Conservation (phyloP, 2,329 filamentous ascomycete genomes). For the Ceratocystis destructans region DNA sequence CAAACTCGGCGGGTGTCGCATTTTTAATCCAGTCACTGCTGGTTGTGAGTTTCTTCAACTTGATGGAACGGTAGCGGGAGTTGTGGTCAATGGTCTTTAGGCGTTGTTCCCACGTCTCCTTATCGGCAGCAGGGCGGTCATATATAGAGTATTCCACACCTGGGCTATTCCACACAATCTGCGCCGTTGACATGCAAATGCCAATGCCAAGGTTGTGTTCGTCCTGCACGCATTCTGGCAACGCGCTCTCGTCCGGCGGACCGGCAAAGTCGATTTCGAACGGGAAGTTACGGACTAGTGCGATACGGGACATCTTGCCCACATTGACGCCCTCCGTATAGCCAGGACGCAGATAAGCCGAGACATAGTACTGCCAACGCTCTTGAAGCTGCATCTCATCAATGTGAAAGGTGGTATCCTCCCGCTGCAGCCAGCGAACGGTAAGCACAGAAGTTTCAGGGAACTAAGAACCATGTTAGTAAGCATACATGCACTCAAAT, state of each 20-base stretch:
- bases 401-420: constrained; percentile 68
- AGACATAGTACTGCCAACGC: constrained; percentile 90
- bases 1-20: constrained; percentile 61
- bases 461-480: neutral
- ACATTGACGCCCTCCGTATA: constrained; percentile 67
- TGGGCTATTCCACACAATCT: constrained; percentile 60
- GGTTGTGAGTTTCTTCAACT: constrained; percentile 64
- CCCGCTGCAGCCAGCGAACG: constrained; percentile 55
- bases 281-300: constrained; percentile 59
- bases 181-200: constrained; percentile 65
- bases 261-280: constrained; percentile 37
- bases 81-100: constrained; percentile 39
- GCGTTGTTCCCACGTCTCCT: constrained; percentile 45
- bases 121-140: constrained; percentile 52
- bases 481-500: neutral
- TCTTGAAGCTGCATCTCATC: constrained; percentile 76
- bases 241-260: constrained; percentile 43
- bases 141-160: constrained; percentile 61
- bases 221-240: constrained; percentile 38
- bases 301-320: constrained; percentile 50
- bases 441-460: constrained; percentile 13
- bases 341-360: constrained; percentile 76
- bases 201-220: constrained; percentile 53
- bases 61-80: constrained; percentile 51
- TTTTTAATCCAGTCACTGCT: constrained; percentile 71